A percentile compares a stretch with the other conserved stretches of the same genome.
Evolutionary conservation across 169 alveolate species (phyloP).

Genomic region (Babesia sp.): DNA sequence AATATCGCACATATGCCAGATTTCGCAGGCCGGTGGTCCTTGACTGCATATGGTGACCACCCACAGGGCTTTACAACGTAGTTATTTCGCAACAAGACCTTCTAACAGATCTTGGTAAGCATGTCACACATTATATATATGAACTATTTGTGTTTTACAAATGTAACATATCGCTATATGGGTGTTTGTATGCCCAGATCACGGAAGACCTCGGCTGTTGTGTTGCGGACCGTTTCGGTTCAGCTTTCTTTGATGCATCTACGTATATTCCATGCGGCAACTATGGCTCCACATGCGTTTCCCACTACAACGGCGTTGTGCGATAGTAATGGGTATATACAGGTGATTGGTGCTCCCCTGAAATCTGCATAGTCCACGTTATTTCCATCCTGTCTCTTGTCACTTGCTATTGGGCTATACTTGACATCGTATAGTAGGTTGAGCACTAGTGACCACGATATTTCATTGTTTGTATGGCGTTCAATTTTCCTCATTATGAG

Average conservation of each 20-base stretch:
- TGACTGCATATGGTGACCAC: no score
- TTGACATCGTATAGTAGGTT: constrained; percentile 32
- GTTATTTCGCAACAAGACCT: no score
- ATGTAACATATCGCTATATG: no score
- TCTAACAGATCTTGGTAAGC: no score
- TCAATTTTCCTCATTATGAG: constrained; percentile 34
- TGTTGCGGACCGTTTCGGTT: neutral
- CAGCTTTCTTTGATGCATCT: constrained; percentile 1
- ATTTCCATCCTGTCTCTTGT: neutral
- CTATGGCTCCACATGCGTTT: constrained; percentile 62
- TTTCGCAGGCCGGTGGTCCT: constrained; percentile 22
- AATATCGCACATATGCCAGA: constrained; percentile 41
- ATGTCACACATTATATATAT: no score
- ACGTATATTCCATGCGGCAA: constrained; percentile 35
- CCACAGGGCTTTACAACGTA: no score
- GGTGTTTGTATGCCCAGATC: no score
- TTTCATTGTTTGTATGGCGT: constrained; percentile 8
- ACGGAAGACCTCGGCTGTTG: no score
- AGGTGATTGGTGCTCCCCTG: constrained; percentile 61
- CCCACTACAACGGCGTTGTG: constrained; percentile 53
- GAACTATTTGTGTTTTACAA: no score
- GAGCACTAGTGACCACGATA: constrained; percentile 48
- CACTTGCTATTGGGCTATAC: constrained; percentile 1
- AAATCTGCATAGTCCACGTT: constrained; percentile 23
- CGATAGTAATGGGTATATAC: constrained; percentile 55